Conservation (phyloP, 257 asterid species). For the Hygrophila difformis region DNA sequence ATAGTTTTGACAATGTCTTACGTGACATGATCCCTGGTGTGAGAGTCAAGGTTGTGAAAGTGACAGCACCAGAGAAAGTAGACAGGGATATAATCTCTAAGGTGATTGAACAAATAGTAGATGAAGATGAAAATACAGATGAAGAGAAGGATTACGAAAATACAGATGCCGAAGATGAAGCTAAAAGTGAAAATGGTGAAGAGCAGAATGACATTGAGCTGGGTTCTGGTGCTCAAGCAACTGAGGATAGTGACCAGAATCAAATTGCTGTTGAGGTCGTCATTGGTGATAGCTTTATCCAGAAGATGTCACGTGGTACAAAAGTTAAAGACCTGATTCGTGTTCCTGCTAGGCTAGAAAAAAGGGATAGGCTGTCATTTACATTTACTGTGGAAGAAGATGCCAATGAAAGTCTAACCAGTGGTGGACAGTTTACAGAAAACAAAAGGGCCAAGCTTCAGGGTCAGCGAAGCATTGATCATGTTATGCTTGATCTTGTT, state of each 20-base stretch:
- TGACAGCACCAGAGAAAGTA: constrained; percentile 62
- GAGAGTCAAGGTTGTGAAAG: constrained; percentile 84
- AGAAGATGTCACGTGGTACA: constrained; percentile 31
- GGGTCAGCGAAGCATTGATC: constrained; percentile 50
- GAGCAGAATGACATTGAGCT: constrained; percentile 37
- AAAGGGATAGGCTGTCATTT: constrained; percentile 53
- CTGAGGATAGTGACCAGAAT: constrained; percentile 47
- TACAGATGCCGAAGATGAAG: constrained; percentile 32
- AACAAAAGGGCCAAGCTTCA: constrained; percentile 56
- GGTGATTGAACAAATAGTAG: constrained; percentile 81
- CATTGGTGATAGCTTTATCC: constrained; percentile 46
- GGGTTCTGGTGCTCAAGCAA: constrained; percentile 39
- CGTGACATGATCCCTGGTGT: constrained; percentile 90
- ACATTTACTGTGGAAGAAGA: constrained; percentile 79
- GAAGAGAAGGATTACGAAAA: constrained; percentile 44
- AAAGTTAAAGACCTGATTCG: constrained; percentile 53
- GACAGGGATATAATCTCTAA: constrained; percentile 75
- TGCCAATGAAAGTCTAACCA: constrained; percentile 27
- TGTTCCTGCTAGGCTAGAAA: constrained; percentile 83
- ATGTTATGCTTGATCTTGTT: constrained; percentile 74
- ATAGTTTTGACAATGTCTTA: constrained; percentile 60
- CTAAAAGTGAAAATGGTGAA: constrained; percentile 37
- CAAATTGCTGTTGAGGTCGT: constrained; percentile 68
- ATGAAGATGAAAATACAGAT: constrained; percentile 82
- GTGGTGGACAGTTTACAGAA: constrained; percentile 39